Evolutionary conservation across 805 yeast species (phyloP).

Genomic region (Schwanniomyces yamadae): DNA sequence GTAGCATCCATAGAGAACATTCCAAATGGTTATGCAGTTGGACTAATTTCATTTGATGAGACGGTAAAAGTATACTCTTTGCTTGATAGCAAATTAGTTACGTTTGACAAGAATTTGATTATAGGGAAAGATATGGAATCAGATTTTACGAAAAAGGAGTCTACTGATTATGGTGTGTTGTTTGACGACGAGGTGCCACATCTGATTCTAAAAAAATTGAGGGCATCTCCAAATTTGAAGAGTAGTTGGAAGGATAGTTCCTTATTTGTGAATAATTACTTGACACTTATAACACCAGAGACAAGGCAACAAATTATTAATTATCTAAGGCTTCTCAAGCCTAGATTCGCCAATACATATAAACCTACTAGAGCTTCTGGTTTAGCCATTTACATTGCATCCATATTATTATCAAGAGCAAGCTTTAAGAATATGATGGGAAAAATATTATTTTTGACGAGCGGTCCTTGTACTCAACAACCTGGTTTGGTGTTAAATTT

Average conservation of each 20-base stretch:
- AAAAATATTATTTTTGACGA: conserved; percentile 26
- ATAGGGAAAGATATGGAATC: conserved; percentile 5
- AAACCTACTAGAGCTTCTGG: conserved; percentile 39
- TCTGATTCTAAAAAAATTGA: conserved; percentile 4
- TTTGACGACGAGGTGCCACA: conserved; percentile 5
- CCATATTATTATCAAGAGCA: conserved; percentile 18
- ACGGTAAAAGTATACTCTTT: conserved; percentile 22
- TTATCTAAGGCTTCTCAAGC: conserved; percentile 15
- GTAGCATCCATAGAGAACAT: conserved; percentile 13
- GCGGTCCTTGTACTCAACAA: conserved; percentile 39
- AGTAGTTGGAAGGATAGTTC: conserved; percentile 11
- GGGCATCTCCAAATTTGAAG: conserved; percentile 3
- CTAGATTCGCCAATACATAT: conserved; percentile 22
- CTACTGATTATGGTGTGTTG: conserved; percentile 3
- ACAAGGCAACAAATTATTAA: conserved; percentile 9
- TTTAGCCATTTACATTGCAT: conserved; percentile 26
- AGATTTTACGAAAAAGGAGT: not conserved
- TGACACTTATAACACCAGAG: conserved; percentile 8
- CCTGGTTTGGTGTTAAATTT: conserved; percentile 35
- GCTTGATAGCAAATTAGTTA: not conserved
- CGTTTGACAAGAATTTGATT: conserved; percentile 7
- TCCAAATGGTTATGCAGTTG: conserved; percentile 17
- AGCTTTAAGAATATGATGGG: conserved; percentile 24
- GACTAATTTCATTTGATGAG: conserved; percentile 30
- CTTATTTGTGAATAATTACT: conserved; percentile 8